Base-by-base conservation (phyloP, 805 yeast species). In the Wickerhamiella siamensis region DNA sequence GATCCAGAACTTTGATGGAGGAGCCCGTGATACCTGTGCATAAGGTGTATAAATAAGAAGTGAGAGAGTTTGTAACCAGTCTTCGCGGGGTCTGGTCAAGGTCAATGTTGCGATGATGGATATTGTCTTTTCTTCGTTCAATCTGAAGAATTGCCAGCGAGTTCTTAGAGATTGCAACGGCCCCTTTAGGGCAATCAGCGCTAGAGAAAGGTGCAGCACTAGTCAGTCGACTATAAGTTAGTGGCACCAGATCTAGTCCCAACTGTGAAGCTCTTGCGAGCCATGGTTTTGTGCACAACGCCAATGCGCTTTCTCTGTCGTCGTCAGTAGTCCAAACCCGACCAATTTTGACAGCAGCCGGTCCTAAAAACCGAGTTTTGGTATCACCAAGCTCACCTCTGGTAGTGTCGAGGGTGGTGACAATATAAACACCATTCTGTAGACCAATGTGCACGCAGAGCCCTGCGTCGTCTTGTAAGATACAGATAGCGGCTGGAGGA, bases 341-440 rank as follows among this genome's bases (percentile, higher is more conserved):
- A 2, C 73, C 62, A 3, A 86, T 58, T 2, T 53, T 51, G 0
- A 86, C 78, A 0, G 81, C 74, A 33, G 67, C 67, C 0, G 81
- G 69, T 0, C 97, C 97, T 22, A 83, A 56, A 53, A 79, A 84
- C 52, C 78, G 76, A 15, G 75, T 73, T 51, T 79, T 66, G 1
- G 84, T 72, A 48, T 79, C 78, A 1, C 71, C 62, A 12, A 79
- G 56, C 17, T 74, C 67, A 3, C 94, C 95, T 3, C 78, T 65
- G 4, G 62, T 51, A 0, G 56, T 53, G 52, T 81, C 83, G 31
- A 86, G 50, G 4, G 63, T 60, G 0, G 83, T 71, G 15, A 78
- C 64, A 2, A 77, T 76, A 60, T 79, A 83, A 1, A 87, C 74
- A 17, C 97, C 97, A 57, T 77, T 83, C n/a, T 63, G 70, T 66